A percentile compares a stretch with the other conserved stretches of the same genome.
Conservation (phyloP, 2,329 filamentous ascomycete species). For the Calonectria honghensis region DNA sequence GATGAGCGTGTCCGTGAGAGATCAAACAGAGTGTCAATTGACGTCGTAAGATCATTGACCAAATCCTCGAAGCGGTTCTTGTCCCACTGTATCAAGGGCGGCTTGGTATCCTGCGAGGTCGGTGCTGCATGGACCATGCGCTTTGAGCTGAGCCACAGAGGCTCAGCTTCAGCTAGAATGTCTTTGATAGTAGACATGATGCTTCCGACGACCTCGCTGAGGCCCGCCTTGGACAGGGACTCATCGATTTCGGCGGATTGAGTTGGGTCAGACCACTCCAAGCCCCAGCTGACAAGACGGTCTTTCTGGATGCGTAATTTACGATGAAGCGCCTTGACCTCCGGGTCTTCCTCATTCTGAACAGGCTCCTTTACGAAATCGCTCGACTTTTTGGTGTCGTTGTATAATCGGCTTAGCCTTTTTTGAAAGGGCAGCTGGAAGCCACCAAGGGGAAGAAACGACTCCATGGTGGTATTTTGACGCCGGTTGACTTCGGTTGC, state of each 20-base stretch:
- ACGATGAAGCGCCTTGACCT: conserved; percentile 82
- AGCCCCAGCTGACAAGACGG: conserved; percentile 85
- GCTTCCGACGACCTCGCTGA: conserved; percentile 85
- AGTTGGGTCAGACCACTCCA: conserved; percentile 86
- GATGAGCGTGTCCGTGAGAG: conserved; percentile 80
- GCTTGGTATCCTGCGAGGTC: conserved; percentile 71
- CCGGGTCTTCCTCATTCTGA: conserved; percentile 79
- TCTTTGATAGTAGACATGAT: conserved; percentile 89
- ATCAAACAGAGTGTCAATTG: conserved; percentile 87
- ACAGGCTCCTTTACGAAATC: conserved; percentile 81
- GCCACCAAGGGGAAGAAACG: conserved; percentile 70
- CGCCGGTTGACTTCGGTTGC: background rate
- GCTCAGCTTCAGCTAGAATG: conserved; percentile 84
- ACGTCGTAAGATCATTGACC: conserved; percentile 83
- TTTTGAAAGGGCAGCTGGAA: conserved; percentile 76
- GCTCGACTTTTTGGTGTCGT: conserved; percentile 86
- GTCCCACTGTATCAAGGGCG: conserved; percentile 78
- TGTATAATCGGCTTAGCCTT: conserved; percentile 83
- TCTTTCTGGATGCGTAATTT: conserved; percentile 89
- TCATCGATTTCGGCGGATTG: conserved; percentile 83
- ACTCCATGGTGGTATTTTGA: conserved; percentile 64
- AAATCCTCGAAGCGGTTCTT: conserved; percentile 85
- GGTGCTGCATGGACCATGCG: conserved; percentile 63
- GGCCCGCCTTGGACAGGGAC: conserved; percentile 81
- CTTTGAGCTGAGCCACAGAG: conserved; percentile 79